Conservation (phyloP, 768 basidiomycete genomes). For the Lactifluus pinguis region DNA sequence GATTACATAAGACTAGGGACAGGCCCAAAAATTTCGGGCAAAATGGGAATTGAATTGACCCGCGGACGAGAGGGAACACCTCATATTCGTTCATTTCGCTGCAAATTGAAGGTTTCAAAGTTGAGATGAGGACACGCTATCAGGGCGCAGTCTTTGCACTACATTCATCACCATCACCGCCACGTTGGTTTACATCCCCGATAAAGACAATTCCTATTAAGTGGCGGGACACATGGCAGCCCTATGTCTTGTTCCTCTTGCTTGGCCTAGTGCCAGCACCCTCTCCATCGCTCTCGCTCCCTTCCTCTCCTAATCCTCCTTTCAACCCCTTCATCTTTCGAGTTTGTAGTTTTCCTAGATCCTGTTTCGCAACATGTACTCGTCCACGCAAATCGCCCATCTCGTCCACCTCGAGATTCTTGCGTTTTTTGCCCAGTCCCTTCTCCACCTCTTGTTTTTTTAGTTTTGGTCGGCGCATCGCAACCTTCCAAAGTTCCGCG, state of each 20-base stretch:
- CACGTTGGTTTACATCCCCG: neutral
- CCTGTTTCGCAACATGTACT: constrained; percentile 85
- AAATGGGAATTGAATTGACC: neutral
- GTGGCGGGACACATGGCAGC: neutral
- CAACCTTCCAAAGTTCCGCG: constrained; percentile 68
- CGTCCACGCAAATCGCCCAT: constrained; percentile 94
- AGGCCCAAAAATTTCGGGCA: neutral
- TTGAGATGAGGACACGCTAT: neutral
- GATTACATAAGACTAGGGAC: constrained; percentile 9
- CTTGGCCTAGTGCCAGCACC: constrained; percentile 17
- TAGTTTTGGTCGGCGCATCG: constrained; percentile 77
- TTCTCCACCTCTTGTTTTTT: constrained; percentile 82
- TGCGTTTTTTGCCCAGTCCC: constrained; percentile 84
- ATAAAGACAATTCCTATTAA: neutral
- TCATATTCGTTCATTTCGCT: neutral
- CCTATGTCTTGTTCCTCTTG: constrained; percentile 19
- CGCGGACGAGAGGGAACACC: neutral
- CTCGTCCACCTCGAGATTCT: constrained; percentile 94
- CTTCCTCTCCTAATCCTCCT: constrained; percentile 23
- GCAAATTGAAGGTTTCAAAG: neutral
- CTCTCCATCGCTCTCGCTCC: constrained; percentile 19
- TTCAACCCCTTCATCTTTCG: constrained; percentile 96
- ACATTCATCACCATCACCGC: neutral
- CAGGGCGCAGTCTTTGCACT: neutral
- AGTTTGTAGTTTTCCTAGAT: constrained; percentile 76